Evolutionary conservation across 2,329 filamentous ascomycete genomes (phyloP).

Genomic region (Keithomyces neogunnii): DNA sequence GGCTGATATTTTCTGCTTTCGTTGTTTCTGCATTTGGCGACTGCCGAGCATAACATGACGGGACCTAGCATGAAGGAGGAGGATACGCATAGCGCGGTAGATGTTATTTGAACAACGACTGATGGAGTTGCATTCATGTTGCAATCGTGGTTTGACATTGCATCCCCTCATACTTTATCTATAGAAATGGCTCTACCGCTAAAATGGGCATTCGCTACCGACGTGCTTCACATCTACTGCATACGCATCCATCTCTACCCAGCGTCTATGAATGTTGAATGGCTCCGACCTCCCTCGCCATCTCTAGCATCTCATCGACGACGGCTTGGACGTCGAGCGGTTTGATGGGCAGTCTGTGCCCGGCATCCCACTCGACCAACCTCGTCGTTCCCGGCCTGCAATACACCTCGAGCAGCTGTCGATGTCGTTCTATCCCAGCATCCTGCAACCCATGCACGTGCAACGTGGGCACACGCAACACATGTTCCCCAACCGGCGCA

Average conservation of each 20-base stretch:
- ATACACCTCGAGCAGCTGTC: slow-evolving; percentile 46
- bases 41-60: background rate
- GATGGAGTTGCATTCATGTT: no score
- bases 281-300: slow-evolving; percentile 13
- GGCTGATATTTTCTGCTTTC: background rate
- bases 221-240: no score
- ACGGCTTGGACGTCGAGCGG: slow-evolving; percentile 49
- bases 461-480: slow-evolving; percentile 23
- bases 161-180: no score
- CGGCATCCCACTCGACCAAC: slow-evolving; percentile 65
- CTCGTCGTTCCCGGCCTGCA: slow-evolving; percentile 44
- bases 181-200: no score
- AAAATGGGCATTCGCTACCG: no score
- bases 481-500: slow-evolving; percentile 32
- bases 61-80: background rate
- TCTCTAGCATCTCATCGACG: slow-evolving; percentile 15
- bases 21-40: slow-evolving; percentile 1
- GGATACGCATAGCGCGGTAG: background rate
- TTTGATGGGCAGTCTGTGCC: slow-evolving; percentile 64
- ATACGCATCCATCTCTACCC: no score
- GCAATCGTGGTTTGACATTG: no score
- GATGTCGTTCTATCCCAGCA: slow-evolving; percentile 45
- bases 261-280: background rate
- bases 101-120: no score
- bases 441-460: slow-evolving; percentile 46